Percentiles rank a stretch among this genome's conserved stretches.
Conservation (phyloP, 1,139 yeast species). For the Zygosaccharomyces pseudobailii region DNA sequence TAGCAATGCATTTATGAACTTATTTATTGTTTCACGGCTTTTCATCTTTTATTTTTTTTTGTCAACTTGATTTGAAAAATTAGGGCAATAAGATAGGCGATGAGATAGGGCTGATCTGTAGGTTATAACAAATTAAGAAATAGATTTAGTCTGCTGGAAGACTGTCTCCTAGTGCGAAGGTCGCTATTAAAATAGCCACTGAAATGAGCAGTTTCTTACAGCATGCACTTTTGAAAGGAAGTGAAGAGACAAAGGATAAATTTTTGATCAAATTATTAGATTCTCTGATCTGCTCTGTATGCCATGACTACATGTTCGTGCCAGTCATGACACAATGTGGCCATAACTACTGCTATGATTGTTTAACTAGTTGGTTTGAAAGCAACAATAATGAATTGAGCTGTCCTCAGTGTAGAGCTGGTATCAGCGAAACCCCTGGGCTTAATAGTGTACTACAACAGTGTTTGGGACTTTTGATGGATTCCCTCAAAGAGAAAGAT, state of each 20-base stretch:
- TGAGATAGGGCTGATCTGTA: neutral
- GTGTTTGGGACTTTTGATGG: constrained; percentile 19
- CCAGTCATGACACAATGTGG: constrained; percentile 34
- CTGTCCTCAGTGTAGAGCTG: constrained; percentile 33
- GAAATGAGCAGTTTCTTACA: constrained; percentile 10
- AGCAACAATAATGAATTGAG: constrained; percentile 27
- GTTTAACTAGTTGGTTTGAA: constrained; percentile 27
- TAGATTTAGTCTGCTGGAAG: no score
- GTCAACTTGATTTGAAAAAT: neutral
- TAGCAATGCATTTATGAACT: neutral
- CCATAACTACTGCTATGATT: constrained; percentile 30
- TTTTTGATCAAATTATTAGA: constrained; percentile 23
- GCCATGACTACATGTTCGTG: constrained; percentile 32
- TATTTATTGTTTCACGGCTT: neutral
- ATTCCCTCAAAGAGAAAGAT: constrained; percentile 9
- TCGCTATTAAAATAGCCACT: no score
- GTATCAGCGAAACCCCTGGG: constrained; percentile 22
- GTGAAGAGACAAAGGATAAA: constrained; percentile 16
- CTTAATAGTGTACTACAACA: constrained; percentile 29
- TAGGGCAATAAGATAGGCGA: neutral
- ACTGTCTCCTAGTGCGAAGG: no score
- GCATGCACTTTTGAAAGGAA: constrained; percentile 5
- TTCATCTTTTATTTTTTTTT: neutral
- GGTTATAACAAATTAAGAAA: no score
- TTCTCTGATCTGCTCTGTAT: constrained; percentile 28